phyloP scores from a whole-genome alignment of 2,329 filamentous ascomycete species.

The Xylaria arbuscula region DNA sequence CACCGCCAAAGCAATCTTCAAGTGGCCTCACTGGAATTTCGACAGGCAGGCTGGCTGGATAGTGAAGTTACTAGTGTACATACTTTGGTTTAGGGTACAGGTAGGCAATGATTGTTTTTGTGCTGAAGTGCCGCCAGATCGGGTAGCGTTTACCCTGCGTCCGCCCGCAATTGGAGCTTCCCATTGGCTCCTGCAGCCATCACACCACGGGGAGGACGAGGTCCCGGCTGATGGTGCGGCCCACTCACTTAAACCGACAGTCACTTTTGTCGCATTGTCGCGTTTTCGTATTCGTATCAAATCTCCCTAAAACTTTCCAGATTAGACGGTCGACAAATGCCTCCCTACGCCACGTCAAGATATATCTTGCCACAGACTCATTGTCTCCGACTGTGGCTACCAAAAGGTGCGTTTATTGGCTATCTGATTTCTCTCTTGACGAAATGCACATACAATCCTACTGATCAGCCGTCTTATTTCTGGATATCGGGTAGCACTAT shows the following conservation, averaged over 20 bases:
- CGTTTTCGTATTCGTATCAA: slow-evolving; percentile 49
- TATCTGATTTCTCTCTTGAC: not conserved
- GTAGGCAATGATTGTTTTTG: not conserved
- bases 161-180: slow-evolving; percentile 11
- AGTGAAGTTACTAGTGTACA: slow-evolving; percentile 6
- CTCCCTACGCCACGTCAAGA: not conserved
- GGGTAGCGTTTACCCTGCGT: slow-evolving; percentile 6
- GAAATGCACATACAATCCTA: not conserved
- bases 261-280: slow-evolving; percentile 17
- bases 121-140: slow-evolving; percentile 1
- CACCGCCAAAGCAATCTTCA: slow-evolving; percentile 8
- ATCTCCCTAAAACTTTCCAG: slow-evolving; percentile 1
- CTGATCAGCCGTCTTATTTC: not conserved
- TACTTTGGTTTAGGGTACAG: too few species aligned
- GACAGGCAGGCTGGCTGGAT: not conserved
- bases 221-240: slow-evolving; percentile 24
- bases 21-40: slow-evolving; percentile 29
- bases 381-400: slow-evolving; percentile 5
- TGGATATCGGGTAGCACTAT: not conserved
- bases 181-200: slow-evolving; percentile 29
- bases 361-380: slow-evolving; percentile 20
- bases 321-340: not conserved
- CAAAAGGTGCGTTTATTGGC: slow-evolving; percentile 1
- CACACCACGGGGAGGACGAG: slow-evolving; percentile 33
- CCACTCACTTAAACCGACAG: slow-evolving; percentile 27